Evolutionary conservation across 2,329 filamentous ascomycete species (phyloP).

Genomic region (Curvularia verruculosa): DNA sequence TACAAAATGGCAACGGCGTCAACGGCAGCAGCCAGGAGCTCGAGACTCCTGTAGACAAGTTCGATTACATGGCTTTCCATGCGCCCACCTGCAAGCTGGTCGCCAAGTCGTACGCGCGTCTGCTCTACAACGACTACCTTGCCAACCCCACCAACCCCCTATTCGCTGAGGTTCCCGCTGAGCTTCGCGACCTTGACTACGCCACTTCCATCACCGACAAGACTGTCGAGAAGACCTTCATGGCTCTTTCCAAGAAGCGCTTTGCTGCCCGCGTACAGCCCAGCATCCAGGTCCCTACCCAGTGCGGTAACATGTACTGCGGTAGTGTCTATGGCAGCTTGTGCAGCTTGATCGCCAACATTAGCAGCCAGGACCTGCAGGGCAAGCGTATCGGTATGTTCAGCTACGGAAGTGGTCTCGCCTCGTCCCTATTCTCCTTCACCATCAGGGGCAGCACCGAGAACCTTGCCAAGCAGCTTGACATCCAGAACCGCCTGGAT

Average conservation of each 20-base stretch:
- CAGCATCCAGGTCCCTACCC: conserved; percentile 57
- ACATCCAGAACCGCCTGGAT: conserved; percentile 55
- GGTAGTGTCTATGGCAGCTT: conserved; percentile 59
- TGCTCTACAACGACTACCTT: conserved; percentile 61
- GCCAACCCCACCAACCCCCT: conserved; percentile 54
- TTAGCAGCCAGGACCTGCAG: conserved; percentile 53
- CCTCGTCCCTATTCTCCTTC: conserved; percentile 58
- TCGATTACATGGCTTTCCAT: conserved; percentile 63
- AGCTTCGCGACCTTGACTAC: conserved; percentile 55
- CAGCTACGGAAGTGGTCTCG: conserved; percentile 60
- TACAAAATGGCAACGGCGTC: conserved; percentile 49
- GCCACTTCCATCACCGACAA: conserved; percentile 58
- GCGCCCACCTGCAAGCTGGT: conserved; percentile 62
- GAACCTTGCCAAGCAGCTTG: conserved; percentile 55
- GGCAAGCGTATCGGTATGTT: conserved; percentile 60
- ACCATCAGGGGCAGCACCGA: conserved; percentile 55
- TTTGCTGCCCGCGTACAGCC: conserved; percentile 58
- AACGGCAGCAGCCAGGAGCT: conserved; percentile 45
- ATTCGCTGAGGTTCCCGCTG: conserved; percentile 58
- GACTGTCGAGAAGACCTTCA: conserved; percentile 61
- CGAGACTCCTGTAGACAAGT: conserved; percentile 58
- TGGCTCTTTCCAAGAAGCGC: conserved; percentile 59
- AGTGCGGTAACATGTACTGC: conserved; percentile 64
- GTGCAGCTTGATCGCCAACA: conserved; percentile 55
- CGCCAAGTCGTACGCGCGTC: conserved; percentile 60